Conservation (phyloP, 2,329 filamentous ascomycete genomes). For the Microsporum audouinii region DNA sequence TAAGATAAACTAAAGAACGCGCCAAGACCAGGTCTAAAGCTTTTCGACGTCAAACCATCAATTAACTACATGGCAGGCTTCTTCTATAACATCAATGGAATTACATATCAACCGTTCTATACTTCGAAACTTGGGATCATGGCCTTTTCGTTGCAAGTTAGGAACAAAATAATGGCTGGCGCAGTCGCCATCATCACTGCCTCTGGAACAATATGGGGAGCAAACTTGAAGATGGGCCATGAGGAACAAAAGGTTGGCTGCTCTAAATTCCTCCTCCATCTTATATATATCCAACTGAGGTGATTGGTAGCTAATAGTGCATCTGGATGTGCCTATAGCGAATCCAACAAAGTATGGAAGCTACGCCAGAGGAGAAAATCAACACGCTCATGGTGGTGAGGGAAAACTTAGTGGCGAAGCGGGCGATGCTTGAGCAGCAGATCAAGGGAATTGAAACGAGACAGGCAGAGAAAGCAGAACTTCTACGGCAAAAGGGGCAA, state of each 20-base stretch:
- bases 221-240: conserved; percentile 34
- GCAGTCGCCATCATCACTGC: conserved; percentile 46
- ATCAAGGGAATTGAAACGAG: conserved; percentile 40
- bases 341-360: conserved; percentile 38
- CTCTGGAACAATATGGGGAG: conserved; percentile 49
- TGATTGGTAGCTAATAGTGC: background rate
- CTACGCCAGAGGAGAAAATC: conserved; percentile 44
- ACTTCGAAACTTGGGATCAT: conserved; percentile 9
- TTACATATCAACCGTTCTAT: background rate
- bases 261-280: background rate
- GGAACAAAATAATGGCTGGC: conserved; percentile 43
- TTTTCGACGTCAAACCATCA: background rate
- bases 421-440: conserved; percentile 45
- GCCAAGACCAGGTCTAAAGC: background rate
- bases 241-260: conserved; percentile 15
- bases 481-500: background rate
- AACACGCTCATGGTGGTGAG: conserved; percentile 42
- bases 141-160: conserved; percentile 29
- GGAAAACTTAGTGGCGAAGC: conserved; percentile 41
- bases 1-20: background rate
- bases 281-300: background rate
- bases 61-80: background rate
- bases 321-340: conserved; percentile 23
- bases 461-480: conserved; percentile 24
- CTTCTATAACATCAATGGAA: background rate